phyloP scores from a whole-genome alignment of 2,329 filamentous ascomycete species.

The Cladobotryum mycophilum region DNA sequence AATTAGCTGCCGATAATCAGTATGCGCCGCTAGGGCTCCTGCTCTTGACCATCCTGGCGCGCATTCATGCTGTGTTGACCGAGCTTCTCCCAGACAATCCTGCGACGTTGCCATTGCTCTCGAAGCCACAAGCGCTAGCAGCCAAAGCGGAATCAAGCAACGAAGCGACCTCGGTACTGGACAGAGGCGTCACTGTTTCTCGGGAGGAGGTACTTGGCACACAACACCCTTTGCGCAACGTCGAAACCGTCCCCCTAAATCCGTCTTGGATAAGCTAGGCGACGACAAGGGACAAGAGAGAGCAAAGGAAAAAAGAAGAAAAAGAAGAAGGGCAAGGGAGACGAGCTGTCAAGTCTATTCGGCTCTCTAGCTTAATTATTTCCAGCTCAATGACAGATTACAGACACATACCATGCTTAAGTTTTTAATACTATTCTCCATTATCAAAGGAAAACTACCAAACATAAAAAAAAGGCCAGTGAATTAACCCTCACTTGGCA shows the following conservation, averaged over 20 bases:
- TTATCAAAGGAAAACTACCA: conserved; percentile 14
- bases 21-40: conserved; percentile 66
- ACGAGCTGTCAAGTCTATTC: conserved; percentile 72
- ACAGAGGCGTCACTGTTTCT: conserved; percentile 26
- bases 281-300: conserved; percentile 10
- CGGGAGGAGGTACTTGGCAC: conserved; percentile 15
- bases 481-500: conserved; percentile 18
- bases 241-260: neutral
- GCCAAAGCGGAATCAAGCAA: neutral
- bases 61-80: conserved; percentile 42
- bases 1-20: conserved; percentile 64
- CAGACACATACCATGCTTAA: neutral
- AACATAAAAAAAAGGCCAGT: conserved; percentile 19
- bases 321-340: conserved; percentile 51
- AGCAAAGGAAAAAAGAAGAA: conserved; percentile 40
- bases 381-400: neutral
- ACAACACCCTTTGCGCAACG: neutral
- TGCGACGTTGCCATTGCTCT: too few relatives aligned
- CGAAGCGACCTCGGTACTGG: conserved; percentile 10
- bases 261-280: neutral
- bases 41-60: conserved; percentile 58
- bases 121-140: neutral
- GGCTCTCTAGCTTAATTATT: conserved; percentile 38
- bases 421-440: conserved; percentile 5
- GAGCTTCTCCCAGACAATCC: conserved; percentile 22